Evolutionary conservation across 805 yeast genomes (phyloP).

Genomic region (Kluyveromyces lactis): DNA sequence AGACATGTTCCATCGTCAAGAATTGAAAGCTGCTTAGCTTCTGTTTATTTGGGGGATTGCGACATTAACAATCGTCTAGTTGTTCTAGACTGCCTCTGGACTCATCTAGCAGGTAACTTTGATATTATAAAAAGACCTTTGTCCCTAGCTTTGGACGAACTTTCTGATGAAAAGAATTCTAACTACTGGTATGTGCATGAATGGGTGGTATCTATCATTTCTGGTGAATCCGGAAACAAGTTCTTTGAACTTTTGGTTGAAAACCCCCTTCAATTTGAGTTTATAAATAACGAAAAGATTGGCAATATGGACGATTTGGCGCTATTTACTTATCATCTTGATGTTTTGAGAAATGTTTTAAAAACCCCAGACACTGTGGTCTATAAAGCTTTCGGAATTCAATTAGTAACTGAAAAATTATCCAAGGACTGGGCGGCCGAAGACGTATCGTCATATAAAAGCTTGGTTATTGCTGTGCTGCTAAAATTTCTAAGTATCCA

Average conservation of each 20-base stretch:
- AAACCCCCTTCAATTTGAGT: slow-evolving; percentile 41
- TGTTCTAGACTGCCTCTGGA: slow-evolving; percentile 67
- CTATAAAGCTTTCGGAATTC: slow-evolving; percentile 44
- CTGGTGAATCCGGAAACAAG: slow-evolving; percentile 50
- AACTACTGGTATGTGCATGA: slow-evolving; percentile 36
- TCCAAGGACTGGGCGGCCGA: slow-evolving; percentile 29
- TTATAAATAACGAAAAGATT: slow-evolving; percentile 23
- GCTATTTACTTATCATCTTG: slow-evolving; percentile 53
- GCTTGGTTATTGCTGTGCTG: slow-evolving; percentile 40
- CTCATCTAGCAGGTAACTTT: slow-evolving; percentile 42
- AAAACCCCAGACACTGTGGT: slow-evolving; percentile 36
- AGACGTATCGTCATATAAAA: slow-evolving; percentile 52
- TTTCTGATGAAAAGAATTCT: slow-evolving; percentile 37
- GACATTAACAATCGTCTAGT: slow-evolving; percentile 36
- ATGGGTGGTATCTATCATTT: slow-evolving; percentile 40
- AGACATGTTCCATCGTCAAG: slow-evolving; percentile 42
- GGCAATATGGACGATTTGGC: slow-evolving; percentile 50
- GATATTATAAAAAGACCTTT: slow-evolving; percentile 49
- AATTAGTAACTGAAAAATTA: slow-evolving; percentile 38
- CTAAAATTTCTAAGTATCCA: slow-evolving; percentile 37
- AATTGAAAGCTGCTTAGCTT: slow-evolving; percentile 67
- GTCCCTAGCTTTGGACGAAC: slow-evolving; percentile 58
- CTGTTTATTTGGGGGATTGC: slow-evolving; percentile 38
- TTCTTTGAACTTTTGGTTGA: slow-evolving; percentile 51
- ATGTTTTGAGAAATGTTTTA: slow-evolving; percentile 45